A percentile compares a stretch with the other conserved stretches of the same genome.
These are phyloP conservation scores for Chaetomium sp. DNA, from an alignment of 2,329 filamentous ascomycete genomes.

Conservation along the genomic window DNA sequence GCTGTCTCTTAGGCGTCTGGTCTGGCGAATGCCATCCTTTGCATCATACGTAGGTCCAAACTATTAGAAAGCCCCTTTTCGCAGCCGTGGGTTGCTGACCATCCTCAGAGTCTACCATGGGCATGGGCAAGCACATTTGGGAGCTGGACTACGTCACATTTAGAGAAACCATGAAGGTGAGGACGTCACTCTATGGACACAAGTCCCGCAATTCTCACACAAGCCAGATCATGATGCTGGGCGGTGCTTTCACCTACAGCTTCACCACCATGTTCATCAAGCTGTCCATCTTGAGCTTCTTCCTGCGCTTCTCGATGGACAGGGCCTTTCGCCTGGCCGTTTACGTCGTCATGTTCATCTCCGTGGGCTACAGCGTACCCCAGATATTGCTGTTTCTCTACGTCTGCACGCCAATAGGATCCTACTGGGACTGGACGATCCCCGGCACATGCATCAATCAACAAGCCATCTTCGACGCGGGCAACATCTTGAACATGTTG, in stretches of 20 bases:
- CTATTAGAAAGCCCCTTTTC: background rate
- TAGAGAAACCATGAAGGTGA: slow-evolving; percentile 22
- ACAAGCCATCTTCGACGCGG: slow-evolving; percentile 46
- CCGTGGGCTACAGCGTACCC: slow-evolving; percentile 34
- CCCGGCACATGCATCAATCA: slow-evolving; percentile 43
- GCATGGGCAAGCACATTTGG: slow-evolving; percentile 27
- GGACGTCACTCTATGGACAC: background rate
- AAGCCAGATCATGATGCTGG: slow-evolving; percentile 24
- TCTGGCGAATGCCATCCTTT: slow-evolving; percentile 22
- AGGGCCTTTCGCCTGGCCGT: slow-evolving; percentile 34
- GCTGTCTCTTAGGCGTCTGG: slow-evolving; percentile 11
- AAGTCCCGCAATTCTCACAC: background rate
- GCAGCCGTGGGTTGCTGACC: background rate
- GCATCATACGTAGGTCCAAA: slow-evolving; percentile 20
- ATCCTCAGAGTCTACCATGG: slow-evolving; percentile 24
- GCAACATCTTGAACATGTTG: slow-evolving; percentile 46
- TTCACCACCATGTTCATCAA: slow-evolving; percentile 36
- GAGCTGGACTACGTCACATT: slow-evolving; percentile 21
- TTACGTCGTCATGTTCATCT: slow-evolving; percentile 33
- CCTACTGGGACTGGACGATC: slow-evolving; percentile 34
- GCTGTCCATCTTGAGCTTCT: slow-evolving; percentile 38
- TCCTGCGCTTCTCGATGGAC: slow-evolving; percentile 35
- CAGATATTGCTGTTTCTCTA: slow-evolving; percentile 38
- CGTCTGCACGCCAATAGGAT: slow-evolving; percentile 37
- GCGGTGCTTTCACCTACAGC: slow-evolving; percentile 27